A percentile compares a stretch with the other conserved stretches of the same genome.
These are phyloP conservation scores for Diutina sp. DNA, from an alignment of 1,139 yeast genomes.

Conservation along the genomic window DNA sequence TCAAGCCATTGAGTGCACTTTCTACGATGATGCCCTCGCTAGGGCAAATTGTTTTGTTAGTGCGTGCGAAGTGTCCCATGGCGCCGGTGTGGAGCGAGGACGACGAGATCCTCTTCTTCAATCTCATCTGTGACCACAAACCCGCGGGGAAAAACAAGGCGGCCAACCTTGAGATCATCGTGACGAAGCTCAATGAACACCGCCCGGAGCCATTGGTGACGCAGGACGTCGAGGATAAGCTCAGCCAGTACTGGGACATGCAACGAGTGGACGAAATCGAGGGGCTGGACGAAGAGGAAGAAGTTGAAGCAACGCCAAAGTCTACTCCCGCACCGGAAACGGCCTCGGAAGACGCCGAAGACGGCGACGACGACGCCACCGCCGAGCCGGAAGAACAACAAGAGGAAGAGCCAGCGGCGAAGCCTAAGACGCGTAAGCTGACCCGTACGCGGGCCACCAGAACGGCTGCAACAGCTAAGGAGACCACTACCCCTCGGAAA, in stretches of 20 bases:
- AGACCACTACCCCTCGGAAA: neutral
- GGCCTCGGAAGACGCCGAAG: neutral
- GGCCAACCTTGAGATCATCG: slow-evolving; percentile 43
- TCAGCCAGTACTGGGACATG: slow-evolving; percentile 15
- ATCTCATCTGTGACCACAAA: slow-evolving; percentile 54
- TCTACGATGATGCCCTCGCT: neutral
- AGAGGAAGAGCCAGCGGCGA: neutral
- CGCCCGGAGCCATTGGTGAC: neutral
- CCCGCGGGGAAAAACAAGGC: slow-evolving; percentile 53
- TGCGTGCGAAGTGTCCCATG: neutral
- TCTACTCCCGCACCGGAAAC: neutral
- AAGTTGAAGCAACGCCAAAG: neutral
- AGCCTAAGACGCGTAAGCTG: neutral
- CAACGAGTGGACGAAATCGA: neutral
- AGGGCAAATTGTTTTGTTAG: neutral
- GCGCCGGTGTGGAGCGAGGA: slow-evolving; percentile 36
- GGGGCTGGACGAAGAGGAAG: neutral
- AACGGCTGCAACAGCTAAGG: neutral
- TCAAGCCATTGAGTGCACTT: neutral
- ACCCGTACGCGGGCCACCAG: neutral
- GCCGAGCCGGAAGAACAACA: neutral
- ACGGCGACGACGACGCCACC: neutral
- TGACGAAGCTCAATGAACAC: slow-evolving; percentile 34
- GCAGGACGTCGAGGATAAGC: slow-evolving; percentile 11
- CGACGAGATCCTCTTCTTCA: slow-evolving; percentile 55